These are phyloP conservation scores for Onygenales sp. DNA, from an alignment of 2,329 filamentous ascomycete species.

Conservation along the genomic window DNA sequence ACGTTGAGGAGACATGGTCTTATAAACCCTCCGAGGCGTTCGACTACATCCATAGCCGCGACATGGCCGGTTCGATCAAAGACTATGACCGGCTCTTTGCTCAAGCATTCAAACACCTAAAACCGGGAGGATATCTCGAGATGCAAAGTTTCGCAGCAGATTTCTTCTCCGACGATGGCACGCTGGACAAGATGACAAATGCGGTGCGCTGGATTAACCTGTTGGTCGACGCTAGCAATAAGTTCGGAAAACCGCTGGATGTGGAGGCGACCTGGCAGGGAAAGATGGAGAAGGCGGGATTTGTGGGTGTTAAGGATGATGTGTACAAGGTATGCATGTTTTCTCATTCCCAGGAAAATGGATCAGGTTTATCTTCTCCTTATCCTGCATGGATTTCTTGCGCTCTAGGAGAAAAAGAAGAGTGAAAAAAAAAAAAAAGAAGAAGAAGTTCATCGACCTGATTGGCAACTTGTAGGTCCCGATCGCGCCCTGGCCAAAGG, in stretches of 20 bases:
- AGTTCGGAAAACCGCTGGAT: constrained; percentile 25
- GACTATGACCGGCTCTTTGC: constrained; percentile 13
- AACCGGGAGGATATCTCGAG: constrained; percentile 43
- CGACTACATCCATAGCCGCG: constrained; percentile 17
- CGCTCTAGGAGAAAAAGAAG: too few relatives aligned
- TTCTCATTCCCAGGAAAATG: constrained; percentile 16
- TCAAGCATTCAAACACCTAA: constrained; percentile 19
- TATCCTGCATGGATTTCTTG: too few relatives aligned
- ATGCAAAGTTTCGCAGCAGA: constrained; percentile 27
- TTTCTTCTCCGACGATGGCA: constrained; percentile 22
- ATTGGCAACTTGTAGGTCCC: constrained; percentile 35
- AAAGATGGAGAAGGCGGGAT: constrained; percentile 43
- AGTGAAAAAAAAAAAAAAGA: too few relatives aligned
- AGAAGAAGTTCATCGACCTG: not conserved
- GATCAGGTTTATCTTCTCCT: too few relatives aligned
- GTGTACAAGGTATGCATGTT: constrained; percentile 45
- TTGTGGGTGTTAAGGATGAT: constrained; percentile 42
- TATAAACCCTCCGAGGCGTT: constrained; percentile 10
- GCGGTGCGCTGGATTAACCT: not conserved
- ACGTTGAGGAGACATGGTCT: constrained; percentile 15
- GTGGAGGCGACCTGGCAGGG: constrained; percentile 28
- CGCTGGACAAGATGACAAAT: constrained; percentile 4
- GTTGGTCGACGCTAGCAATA: constrained; percentile 10
- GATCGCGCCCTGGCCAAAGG: constrained; percentile 5
- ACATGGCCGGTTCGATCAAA: constrained; percentile 13